Percentiles rank a stretch among this genome's conserved stretches.
phyloP scores from a whole-genome alignment of 768 basidiomycete species.

The Tephrocybe sp. region DNA sequence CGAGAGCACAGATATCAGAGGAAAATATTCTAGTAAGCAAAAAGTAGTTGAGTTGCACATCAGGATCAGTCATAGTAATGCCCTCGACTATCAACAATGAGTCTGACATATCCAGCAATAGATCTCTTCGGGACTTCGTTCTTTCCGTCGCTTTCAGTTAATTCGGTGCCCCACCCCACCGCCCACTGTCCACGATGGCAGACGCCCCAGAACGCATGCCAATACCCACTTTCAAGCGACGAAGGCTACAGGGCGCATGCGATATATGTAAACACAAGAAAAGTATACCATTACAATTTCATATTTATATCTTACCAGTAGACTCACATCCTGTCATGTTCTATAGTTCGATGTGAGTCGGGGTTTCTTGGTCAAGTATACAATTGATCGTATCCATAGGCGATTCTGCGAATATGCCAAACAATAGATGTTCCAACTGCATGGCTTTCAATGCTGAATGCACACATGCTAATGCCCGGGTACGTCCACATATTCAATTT shows the following conservation, averaged over 20 bases:
- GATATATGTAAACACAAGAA: slow-evolving; percentile 48
- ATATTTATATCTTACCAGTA: background rate
- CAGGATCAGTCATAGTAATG: no score
- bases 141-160: no score
- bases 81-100: background rate
- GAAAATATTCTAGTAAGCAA: no score
- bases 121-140: background rate
- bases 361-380: background rate
- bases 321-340: slow-evolving; percentile 5
- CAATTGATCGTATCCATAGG: slow-evolving; percentile 29
- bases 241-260: slow-evolving; percentile 45
- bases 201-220: background rate
- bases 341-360: slow-evolving; percentile 38
- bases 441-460: slow-evolving; percentile 46
- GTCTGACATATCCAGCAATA: no score
- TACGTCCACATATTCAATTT: slow-evolving; percentile 21
- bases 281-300: slow-evolving; percentile 23
- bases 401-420: slow-evolving; percentile 60
- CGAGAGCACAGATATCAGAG: no score
- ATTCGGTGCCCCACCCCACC: no score
- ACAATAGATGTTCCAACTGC: slow-evolving; percentile 59
- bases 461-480: slow-evolving; percentile 56
- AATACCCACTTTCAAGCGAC: slow-evolving; percentile 29
- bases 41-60: no score
- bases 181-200: background rate